A percentile compares a stretch with the other conserved stretches of the same genome.
phyloP scores from a whole-genome alignment of 169 alveolate species.

The Plasmodium vivax region DNA sequence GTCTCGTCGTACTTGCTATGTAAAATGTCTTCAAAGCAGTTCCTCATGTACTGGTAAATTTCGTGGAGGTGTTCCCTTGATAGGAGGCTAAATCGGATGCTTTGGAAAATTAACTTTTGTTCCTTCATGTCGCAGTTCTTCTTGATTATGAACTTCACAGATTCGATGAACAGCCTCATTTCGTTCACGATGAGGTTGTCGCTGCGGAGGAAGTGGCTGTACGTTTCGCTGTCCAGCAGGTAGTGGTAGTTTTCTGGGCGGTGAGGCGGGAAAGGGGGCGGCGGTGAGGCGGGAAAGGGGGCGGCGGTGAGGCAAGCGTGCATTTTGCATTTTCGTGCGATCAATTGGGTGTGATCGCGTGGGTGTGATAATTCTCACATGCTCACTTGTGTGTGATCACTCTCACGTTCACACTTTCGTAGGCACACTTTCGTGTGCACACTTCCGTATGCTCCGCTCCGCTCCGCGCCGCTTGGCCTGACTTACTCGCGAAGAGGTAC shows the following conservation, averaged over 20 bases:
- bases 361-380: no score
- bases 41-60: constrained; percentile 25
- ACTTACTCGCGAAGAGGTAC: constrained; percentile 26
- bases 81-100: constrained; percentile 32
- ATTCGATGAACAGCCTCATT: constrained; percentile 54
- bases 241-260: constrained; percentile 30
- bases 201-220: constrained; percentile 21
- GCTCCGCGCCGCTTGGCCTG: background rate
- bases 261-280: background rate
- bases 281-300: background rate
- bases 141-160: constrained; percentile 44
- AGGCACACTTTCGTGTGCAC: background rate
- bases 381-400: no score
- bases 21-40: constrained; percentile 54
- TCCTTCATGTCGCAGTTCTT: constrained; percentile 43
- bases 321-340: background rate
- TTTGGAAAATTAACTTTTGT: constrained; percentile 26
- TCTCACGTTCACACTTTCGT: no score
- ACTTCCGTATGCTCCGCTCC: background rate
- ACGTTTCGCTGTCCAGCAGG: constrained; percentile 27
- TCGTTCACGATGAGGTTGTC: constrained; percentile 58
- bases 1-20: constrained; percentile 42
- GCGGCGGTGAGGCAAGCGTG: background rate
- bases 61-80: constrained; percentile 21
- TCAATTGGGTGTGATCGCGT: no score